These are phyloP conservation scores for Kregervanrija delftensis DNA, from an alignment of 805 yeast species.

Conservation along the genomic window DNA sequence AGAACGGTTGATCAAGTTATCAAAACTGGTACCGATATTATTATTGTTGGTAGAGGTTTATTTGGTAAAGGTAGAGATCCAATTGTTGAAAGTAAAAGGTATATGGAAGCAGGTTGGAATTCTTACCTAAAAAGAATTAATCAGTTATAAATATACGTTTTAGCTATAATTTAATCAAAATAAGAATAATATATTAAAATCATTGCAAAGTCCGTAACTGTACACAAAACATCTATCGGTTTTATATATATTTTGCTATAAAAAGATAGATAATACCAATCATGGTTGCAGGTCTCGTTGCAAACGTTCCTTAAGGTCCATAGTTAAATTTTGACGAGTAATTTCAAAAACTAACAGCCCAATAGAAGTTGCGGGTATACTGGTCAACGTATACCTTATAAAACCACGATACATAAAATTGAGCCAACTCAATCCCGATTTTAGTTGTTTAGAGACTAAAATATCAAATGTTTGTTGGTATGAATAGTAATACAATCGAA, in stretches of 20 bases:
- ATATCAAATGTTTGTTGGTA: slow-evolving; percentile 71
- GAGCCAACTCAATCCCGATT: slow-evolving; percentile 50
- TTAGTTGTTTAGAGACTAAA: slow-evolving; percentile 44
- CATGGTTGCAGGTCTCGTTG: slow-evolving; percentile 6
- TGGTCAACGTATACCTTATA: slow-evolving; percentile 58
- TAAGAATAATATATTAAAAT: too few relatives aligned
- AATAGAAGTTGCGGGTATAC: slow-evolving; percentile 83
- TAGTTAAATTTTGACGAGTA: slow-evolving; percentile 43
- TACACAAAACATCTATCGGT: neutral
- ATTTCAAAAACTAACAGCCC: slow-evolving; percentile 83
- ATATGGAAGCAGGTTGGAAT: slow-evolving; percentile 90
- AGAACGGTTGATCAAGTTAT: slow-evolving; percentile 85
- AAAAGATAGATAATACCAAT: neutral
- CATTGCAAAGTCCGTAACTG: neutral
- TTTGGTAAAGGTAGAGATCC: slow-evolving; percentile 95
- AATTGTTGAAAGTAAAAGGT: slow-evolving; percentile 76
- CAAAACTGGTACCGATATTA: slow-evolving; percentile 82
- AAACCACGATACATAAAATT: slow-evolving; percentile 78
- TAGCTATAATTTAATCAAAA: too few relatives aligned
- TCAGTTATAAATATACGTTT: too few relatives aligned
- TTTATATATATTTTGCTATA: too few relatives aligned
- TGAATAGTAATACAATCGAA: slow-evolving; percentile 60
- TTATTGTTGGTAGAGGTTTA: slow-evolving; percentile 97
- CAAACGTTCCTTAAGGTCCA: slow-evolving; percentile 19
- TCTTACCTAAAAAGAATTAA: slow-evolving; percentile 55